Evolutionary conservation across 148 eudicot genomes (phyloP).

Genomic region (Nyssa sinensis): DNA sequence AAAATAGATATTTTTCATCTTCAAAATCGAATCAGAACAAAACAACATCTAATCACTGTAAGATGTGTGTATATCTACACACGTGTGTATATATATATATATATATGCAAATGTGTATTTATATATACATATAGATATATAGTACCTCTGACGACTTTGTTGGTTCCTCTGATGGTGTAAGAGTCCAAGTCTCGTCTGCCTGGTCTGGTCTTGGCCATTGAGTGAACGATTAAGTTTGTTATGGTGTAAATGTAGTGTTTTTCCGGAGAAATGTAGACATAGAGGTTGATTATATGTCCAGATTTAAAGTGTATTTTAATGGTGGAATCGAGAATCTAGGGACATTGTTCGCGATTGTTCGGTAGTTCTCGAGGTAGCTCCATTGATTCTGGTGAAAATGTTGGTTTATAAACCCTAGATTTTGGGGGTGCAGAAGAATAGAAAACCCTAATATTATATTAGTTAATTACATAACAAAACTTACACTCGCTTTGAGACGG

Average conservation of each 20-base stretch:
- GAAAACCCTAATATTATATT: too few species aligned
- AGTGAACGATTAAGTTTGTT: background rate
- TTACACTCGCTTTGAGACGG: too few species aligned
- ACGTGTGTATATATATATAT: too few species aligned
- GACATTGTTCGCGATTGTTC: slow-evolving; percentile 6
- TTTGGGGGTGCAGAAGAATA: slow-evolving; percentile 23
- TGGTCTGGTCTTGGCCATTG: slow-evolving; percentile 67
- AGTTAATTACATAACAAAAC: too few species aligned
- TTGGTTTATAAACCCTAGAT: slow-evolving; percentile 20
- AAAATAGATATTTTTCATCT: too few species aligned
- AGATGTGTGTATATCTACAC: too few species aligned
- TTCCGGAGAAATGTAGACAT: background rate
- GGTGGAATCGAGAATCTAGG: slow-evolving; percentile 23
- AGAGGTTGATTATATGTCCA: slow-evolving; percentile 5
- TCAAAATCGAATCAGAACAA: too few species aligned
- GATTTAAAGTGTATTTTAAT: background rate
- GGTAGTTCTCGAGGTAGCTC: too few species aligned
- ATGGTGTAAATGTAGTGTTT: background rate
- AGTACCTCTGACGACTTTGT: slow-evolving; percentile 67
- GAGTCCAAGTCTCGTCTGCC: slow-evolving; percentile 62
- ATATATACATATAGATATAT: background rate
- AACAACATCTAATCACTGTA: too few species aligned
- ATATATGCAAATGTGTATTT: too few species aligned
- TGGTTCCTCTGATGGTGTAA: slow-evolving; percentile 72
- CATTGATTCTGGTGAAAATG: slow-evolving; percentile 2